Evolutionary conservation across 2,329 filamentous ascomycete species (phyloP), one percentile per base, ranked within the genome.

Genomic region (Mariannaea elegans): DNA sequence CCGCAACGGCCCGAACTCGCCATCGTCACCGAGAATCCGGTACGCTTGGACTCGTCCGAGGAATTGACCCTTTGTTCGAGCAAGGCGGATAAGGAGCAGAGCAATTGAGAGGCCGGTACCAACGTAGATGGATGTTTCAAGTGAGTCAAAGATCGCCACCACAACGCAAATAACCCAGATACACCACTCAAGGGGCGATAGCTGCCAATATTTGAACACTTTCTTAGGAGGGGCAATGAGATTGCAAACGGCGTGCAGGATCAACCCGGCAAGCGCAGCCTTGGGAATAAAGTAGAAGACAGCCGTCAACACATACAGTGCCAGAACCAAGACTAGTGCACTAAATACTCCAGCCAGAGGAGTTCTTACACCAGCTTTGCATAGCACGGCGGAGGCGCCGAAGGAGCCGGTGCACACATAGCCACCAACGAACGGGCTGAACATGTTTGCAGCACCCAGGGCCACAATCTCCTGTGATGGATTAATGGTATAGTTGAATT

Each of bases 221-320:
- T 86, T 88, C 65, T 89, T 89, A 1, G 91, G 91, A 1, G 89
- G 86, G 0, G 90, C 90, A 68, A 94, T 86, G 45, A 94, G 78
- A 69, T 94, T 91, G 65, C 87, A 88, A 1, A 95, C 91, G 3
- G 91, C 92, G 74, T 95, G 92, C 63, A 95, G 93, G 68, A 95
- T 94, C 66, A 95, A 85, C 21, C 86, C 92, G 1, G 90, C 83
- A 6, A 95, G 82, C 1, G 86, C 83, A 1, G 90, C 84, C 56
- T 83, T 88, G 0, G 92, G 91, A 55, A 95, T 94, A 75, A 90
- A 94, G 80, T 86, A 93, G 80, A 95, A 94, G 27, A 94, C 87
- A 0, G 87, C 86, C 0, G 91, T 89, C 24, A 95, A 79, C 5
- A 87, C 91, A 67, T 95, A 94, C 59, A 94, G 87, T 5, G 91